Evolutionary conservation across 2,329 filamentous ascomycete species (phyloP).

Genomic region (Huntiella savannae): DNA sequence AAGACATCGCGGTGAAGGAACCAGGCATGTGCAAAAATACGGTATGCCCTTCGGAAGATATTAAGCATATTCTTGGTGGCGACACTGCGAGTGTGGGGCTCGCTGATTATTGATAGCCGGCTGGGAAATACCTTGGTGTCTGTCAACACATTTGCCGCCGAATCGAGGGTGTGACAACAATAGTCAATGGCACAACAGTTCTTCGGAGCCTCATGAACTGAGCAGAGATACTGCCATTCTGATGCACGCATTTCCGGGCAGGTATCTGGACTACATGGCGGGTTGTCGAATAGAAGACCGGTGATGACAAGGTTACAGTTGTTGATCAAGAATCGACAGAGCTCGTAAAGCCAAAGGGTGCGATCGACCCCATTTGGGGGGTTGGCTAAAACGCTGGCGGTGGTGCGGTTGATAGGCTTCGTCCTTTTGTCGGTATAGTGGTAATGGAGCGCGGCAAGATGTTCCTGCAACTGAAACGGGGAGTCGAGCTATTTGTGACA

Average conservation of each 20-base stretch:
- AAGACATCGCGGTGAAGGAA: conserved; percentile 93
- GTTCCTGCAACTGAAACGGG: conserved; percentile 91
- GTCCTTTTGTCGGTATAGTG: conserved; percentile 51
- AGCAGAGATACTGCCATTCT: conserved; percentile 98
- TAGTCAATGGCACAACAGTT: conserved; percentile 97
- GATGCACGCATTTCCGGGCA: conserved; percentile 97
- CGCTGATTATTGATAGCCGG: conserved; percentile 41
- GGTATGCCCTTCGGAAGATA: conserved; percentile 81
- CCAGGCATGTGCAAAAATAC: conserved; percentile 97
- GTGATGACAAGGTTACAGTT: conserved; percentile 87
- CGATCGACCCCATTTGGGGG: conserved; percentile 68
- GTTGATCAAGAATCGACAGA: conserved; percentile 86
- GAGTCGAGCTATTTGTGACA: conserved; percentile 57
- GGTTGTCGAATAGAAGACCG: conserved; percentile 77
- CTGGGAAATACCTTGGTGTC: conserved; percentile 92
- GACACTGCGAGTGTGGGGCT: conserved; percentile 38
- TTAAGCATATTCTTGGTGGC: conserved; percentile 77
- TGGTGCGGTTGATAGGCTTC: conserved; percentile 53
- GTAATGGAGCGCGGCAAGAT: conserved; percentile 81
- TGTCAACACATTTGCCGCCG: conserved; percentile 86
- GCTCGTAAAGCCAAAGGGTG: conserved; percentile 91
- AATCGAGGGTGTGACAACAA: conserved; percentile 95
- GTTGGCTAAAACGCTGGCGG: conserved; percentile 56
- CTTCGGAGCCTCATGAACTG: conserved; percentile 91
- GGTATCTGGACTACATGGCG: conserved; percentile 71